These are phyloP conservation scores for Gastrolobium bilobum DNA, from an alignment of 306 rosid genomes.

Conservation along the genomic window DNA sequence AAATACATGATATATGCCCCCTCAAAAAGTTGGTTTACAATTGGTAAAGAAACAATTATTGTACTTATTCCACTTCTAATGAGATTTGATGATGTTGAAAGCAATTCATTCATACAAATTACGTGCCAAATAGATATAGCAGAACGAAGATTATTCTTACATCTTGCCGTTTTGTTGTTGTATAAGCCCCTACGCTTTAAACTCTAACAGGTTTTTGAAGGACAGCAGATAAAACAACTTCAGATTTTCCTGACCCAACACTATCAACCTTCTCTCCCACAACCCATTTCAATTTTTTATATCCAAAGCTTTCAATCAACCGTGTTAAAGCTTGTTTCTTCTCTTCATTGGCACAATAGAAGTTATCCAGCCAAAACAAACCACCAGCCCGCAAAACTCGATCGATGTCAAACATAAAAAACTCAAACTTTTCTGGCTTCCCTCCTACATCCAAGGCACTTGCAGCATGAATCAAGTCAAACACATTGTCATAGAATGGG, in stretches of 20 bases:
- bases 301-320: constrained; percentile 88
- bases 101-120: constrained; percentile 54
- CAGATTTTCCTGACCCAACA: constrained; percentile 66
- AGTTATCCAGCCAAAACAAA: constrained; percentile 93
- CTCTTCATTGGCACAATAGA: constrained; percentile 74
- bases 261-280: constrained; percentile 80
- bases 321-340: constrained; percentile 74
- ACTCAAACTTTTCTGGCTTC: constrained; percentile 78
- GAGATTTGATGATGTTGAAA: constrained; percentile 52
- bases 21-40: constrained; percentile 58
- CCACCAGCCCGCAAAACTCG: constrained; percentile 87
- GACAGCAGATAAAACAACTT: constrained; percentile 81
- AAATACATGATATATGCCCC: constrained; percentile 49
- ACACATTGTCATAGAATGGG: constrained; percentile 89
- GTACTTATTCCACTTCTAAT: constrained; percentile 59
- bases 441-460: constrained; percentile 80
- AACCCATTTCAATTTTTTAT: constrained; percentile 94
- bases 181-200: constrained; percentile 49
- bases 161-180: constrained; percentile 44
- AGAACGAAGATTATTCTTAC: constrained; percentile 53
- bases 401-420: constrained; percentile 88
- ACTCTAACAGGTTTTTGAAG: constrained; percentile 88
- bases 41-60: constrained; percentile 53
- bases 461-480: constrained; percentile 75
- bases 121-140: constrained; percentile 43